A percentile compares a stretch with the other conserved stretches of the same genome.
Conservation (phyloP, 2,329 filamentous ascomycete genomes). For the Ophiosphaerella korrae region DNA sequence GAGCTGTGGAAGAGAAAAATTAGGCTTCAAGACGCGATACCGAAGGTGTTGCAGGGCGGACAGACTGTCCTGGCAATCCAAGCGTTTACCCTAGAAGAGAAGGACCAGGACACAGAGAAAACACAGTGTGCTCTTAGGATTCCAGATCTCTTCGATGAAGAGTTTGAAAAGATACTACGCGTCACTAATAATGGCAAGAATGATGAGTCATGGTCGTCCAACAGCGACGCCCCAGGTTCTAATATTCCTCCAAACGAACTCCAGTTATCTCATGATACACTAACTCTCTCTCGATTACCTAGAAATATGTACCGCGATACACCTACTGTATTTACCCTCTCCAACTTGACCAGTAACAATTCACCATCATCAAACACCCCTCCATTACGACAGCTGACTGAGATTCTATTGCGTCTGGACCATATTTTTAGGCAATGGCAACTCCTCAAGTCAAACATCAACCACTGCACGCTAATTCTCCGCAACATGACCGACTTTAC, state of each 20-base stretch:
- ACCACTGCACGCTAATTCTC: slow-evolving; percentile 68
- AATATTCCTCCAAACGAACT: neutral
- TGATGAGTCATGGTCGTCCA: neutral
- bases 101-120: slow-evolving; percentile 35
- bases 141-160: slow-evolving; percentile 70
- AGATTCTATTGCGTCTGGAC: slow-evolving; percentile 47
- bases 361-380: slow-evolving; percentile 3
- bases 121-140: slow-evolving; percentile 52
- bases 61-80: slow-evolving; percentile 72
- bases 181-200: slow-evolving; percentile 5
- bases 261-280: neutral
- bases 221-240: neutral
- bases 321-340: slow-evolving; percentile 56
- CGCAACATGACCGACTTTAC: slow-evolving; percentile 81
- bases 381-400: slow-evolving; percentile 40
- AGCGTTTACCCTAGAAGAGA: slow-evolving; percentile 60
- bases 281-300: slow-evolving; percentile 14
- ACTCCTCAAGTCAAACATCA: slow-evolving; percentile 35
- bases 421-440: slow-evolving; percentile 29
- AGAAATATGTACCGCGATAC: slow-evolving; percentile 28
- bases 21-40: slow-evolving; percentile 61
- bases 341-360: slow-evolving; percentile 29
- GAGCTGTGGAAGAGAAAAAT: slow-evolving; percentile 75
- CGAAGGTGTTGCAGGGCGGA: slow-evolving; percentile 73
- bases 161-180: slow-evolving; percentile 56